Evolutionary conservation across 164 flowering plant species (phyloP), one percentile per base, ranked within the genome.

Genomic region (Warburgia ugandensis): DNA sequence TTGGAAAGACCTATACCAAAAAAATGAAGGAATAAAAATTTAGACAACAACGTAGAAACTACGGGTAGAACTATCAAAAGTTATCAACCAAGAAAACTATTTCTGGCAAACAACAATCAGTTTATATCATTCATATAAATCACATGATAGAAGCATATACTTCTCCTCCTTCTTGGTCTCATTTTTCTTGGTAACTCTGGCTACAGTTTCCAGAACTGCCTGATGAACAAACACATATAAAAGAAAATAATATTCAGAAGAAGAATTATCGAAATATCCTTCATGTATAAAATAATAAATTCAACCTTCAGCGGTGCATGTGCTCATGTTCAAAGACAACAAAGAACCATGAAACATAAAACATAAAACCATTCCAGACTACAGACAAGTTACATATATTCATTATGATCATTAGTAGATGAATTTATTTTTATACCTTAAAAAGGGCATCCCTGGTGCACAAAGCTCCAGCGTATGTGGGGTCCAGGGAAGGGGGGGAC

Each of bases 201-300:
- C 97, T 52, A 89, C 97, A 50, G 97, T 89, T 72, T 89, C 97
- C 79, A 89, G 52, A 61, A 78, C 86, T 20, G 97, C 97, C 97
- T 89, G 81, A 66, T 40, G 48, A 68, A 61, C 48, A 32, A 49
- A 67, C 38, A 58, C 31, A 65, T 36, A 44, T 32, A 49, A 28
- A 30, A 11, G 40, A 38, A 23, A 33, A 22, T 6, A 20, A 29
- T 16, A n/a, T 30, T 30, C 35, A 30, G 19, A 40, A 45, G 12
- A 44, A 12, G 31, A 20, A 23, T 26, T 10, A 50, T n/a, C n/a
- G n/a, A n/a, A n/a, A n/a, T n/a, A n/a, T n/a, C n/a, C n/a, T n/a
- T n/a, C n/a, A n/a, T n/a, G n/a, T n/a, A n/a, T n/a, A n/a, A n/a
- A n/a, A n/a, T n/a, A n/a, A n/a, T n/a, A n/a, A n/a, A n/a, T n/a